phyloP scores from a whole-genome alignment of 139 green algal species.

The Eudorina sp. region DNA sequence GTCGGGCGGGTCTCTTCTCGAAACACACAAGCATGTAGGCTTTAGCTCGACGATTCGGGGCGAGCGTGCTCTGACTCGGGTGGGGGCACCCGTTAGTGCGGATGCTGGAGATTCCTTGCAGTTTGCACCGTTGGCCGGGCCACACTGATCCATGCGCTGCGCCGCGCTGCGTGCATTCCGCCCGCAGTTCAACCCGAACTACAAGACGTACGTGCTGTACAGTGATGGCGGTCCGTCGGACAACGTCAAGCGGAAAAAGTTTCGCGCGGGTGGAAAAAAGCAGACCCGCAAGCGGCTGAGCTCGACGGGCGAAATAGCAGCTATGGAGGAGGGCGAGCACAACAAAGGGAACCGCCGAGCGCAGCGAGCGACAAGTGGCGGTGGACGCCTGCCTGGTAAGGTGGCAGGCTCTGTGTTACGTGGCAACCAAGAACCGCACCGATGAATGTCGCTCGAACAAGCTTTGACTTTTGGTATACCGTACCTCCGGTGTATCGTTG shows the following conservation, averaged over 20 bases:
- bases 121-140: background rate
- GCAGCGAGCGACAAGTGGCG: background rate
- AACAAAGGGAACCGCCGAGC: too few relatives aligned
- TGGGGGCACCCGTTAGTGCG: too few relatives aligned
- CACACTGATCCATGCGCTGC: background rate
- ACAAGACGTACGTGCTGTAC: slow-evolving; percentile 96
- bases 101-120: too few relatives aligned
- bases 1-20: too few relatives aligned
- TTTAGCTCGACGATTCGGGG: background rate
- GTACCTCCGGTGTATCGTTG: too few relatives aligned
- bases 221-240: slow-evolving; percentile 73
- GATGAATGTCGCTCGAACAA: too few relatives aligned
- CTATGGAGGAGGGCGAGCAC: slow-evolving; percentile 35
- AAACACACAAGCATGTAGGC: too few relatives aligned
- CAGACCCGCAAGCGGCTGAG: slow-evolving; percentile 28
- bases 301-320: background rate
- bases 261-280: slow-evolving; percentile 57
- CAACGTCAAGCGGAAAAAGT: slow-evolving; percentile 75
- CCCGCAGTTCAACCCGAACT: slow-evolving; percentile 89
- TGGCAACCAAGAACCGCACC: too few relatives aligned
- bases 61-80: too few relatives aligned
- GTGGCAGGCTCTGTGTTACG: too few relatives aligned
- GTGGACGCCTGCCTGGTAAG: background rate
- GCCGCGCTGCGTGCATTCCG: background rate
- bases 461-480: too few relatives aligned